Conservation (phyloP, 768 basidiomycete genomes). For the Candolleomyces eurysporus region DNA sequence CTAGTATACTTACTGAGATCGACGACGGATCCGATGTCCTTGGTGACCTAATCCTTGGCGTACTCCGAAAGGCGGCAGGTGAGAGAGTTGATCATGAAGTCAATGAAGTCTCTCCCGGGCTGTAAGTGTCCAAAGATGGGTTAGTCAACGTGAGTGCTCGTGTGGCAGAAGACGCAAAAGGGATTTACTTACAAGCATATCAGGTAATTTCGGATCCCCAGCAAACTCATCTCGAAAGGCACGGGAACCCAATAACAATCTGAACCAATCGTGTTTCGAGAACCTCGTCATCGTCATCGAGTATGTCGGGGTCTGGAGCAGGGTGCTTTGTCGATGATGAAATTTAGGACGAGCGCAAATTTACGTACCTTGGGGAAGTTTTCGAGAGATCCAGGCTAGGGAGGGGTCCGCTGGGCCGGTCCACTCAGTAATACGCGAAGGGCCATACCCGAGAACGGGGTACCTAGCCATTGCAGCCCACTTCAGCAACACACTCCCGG, state of each 20-base stretch:
- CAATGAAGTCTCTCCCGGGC: conserved; percentile 72
- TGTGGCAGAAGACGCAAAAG: background rate
- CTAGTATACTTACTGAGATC: conserved; percentile 62
- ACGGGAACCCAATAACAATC: conserved; percentile 64
- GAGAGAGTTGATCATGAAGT: conserved; percentile 72
- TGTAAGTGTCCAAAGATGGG: conserved; percentile 22
- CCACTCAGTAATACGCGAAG: too few species aligned
- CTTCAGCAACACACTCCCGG: conserved; percentile 15
- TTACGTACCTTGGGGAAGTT: conserved; percentile 72
- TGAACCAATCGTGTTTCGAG: conserved; percentile 68
- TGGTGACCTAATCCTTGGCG: too few species aligned
- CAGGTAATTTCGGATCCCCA: conserved; percentile 76
- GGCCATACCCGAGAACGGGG: conserved; percentile 23
- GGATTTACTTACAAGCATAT: conserved; percentile 58
- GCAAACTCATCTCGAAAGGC: conserved; percentile 46
- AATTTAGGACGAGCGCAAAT: background rate
- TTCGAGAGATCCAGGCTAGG: conserved; percentile 85
- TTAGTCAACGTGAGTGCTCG: background rate
- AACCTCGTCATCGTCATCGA: conserved; percentile 68
- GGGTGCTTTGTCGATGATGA: too few species aligned
- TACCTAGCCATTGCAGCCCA: too few species aligned
- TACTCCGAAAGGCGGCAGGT: conserved; percentile 66
- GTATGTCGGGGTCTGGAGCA: conserved; percentile 69
- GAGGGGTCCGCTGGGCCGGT: conserved; percentile 48
- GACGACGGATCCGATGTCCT: too few species aligned